phyloP scores from a whole-genome alignment of 1,139 yeast genomes.

The Zygoascus sp. region DNA sequence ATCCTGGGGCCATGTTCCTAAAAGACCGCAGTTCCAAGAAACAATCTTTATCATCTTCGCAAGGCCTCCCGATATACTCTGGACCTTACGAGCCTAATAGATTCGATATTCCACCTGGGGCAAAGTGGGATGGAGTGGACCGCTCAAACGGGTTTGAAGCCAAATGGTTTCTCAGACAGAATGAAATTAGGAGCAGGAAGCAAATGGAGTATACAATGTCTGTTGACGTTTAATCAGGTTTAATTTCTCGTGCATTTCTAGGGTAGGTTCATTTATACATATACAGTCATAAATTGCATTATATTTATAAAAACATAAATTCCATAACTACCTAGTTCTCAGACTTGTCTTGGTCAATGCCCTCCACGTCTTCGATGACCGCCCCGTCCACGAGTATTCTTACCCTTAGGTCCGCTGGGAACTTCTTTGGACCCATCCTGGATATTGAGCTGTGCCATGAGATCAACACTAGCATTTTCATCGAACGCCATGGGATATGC shows the following conservation, averaged over 20 bases:
- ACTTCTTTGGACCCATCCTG: constrained; percentile 14
- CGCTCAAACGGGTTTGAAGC: constrained; percentile 87
- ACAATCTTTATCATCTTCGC: neutral
- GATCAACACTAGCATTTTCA: constrained; percentile 29
- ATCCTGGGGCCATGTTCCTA: constrained; percentile 58
- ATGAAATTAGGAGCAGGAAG: constrained; percentile 41
- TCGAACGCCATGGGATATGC: constrained; percentile 22
- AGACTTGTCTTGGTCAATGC: constrained; percentile 13
- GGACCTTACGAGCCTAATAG: constrained; percentile 63
- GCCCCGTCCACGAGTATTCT: constrained; percentile 30
- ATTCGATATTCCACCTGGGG: constrained; percentile 73
- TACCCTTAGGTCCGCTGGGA: constrained; percentile 26
- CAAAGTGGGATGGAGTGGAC: constrained; percentile 91
- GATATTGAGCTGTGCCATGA: constrained; percentile 29
- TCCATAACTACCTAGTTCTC: neutral
- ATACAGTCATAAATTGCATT: neutral
- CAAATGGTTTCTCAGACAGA: constrained; percentile 53
- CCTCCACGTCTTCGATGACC: constrained; percentile 28
- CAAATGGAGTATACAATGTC: constrained; percentile 38
- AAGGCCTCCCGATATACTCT: constrained; percentile 39
- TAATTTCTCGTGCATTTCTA: neutral
- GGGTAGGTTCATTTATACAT: neutral
- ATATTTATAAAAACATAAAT: neutral
- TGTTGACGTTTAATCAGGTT: constrained; percentile 21
- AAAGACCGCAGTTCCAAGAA: constrained; percentile 10